A percentile compares a stretch with the other conserved stretches of the same genome.
phyloP scores from a whole-genome alignment of 148 eudicot species.

The Vaccinium macrocarpon region DNA sequence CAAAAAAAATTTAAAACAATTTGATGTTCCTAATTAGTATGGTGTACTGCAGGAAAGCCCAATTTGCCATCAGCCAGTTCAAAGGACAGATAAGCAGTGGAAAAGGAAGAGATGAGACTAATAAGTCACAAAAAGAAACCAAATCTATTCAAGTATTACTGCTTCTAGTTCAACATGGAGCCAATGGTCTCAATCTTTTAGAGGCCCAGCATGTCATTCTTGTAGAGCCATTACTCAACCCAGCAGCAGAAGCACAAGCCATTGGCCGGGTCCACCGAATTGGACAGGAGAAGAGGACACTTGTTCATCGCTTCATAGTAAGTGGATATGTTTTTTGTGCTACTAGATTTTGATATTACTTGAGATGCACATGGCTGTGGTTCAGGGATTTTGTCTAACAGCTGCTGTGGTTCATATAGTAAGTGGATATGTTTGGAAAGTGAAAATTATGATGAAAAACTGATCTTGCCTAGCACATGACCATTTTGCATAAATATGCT shows the following conservation, averaged over 20 bases:
- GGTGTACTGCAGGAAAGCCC: slow-evolving; percentile 60
- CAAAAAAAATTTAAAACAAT: too few relatives aligned
- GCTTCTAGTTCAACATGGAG: slow-evolving; percentile 81
- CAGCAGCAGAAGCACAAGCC: slow-evolving; percentile 97
- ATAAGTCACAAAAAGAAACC: slow-evolving; percentile 22
- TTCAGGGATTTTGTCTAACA: not conserved
- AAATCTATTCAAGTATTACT: slow-evolving; percentile 66
- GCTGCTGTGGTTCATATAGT: not conserved
- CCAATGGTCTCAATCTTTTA: slow-evolving; percentile 92
- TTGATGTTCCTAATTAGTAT: not conserved
- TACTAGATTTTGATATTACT: not conserved
- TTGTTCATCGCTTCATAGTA: slow-evolving; percentile 88
- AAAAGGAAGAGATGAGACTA: slow-evolving; percentile 24
- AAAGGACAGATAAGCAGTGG: slow-evolving; percentile 48
- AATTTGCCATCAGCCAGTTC: slow-evolving; percentile 66
- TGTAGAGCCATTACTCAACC: slow-evolving; percentile 90
- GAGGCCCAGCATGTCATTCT: slow-evolving; percentile 98
- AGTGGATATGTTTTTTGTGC: slow-evolving; percentile 14
- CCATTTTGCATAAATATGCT: not conserved
- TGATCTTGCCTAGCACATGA: not conserved
- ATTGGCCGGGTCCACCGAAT: slow-evolving; percentile 90
- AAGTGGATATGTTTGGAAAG: not conserved
- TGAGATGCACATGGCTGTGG: not conserved
- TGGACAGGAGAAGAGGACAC: slow-evolving; percentile 75
- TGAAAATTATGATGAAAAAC: not conserved